Conservation (phyloP, 768 basidiomycete genomes). For the Hericium erinaceus region DNA sequence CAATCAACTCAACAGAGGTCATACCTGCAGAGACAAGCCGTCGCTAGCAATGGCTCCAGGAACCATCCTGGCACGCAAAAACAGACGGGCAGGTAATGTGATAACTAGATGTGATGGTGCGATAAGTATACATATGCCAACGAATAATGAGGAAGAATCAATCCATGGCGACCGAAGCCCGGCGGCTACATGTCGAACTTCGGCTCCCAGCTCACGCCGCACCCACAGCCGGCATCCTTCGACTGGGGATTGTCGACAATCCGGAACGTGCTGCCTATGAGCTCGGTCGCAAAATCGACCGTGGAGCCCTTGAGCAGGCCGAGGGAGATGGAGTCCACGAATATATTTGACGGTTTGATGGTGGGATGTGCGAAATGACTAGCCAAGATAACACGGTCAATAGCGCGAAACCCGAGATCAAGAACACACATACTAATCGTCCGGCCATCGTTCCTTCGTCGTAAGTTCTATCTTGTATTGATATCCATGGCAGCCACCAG, state of each 20-base stretch:
- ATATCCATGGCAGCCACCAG: constrained; percentile 95
- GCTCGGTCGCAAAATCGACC: constrained; percentile 85
- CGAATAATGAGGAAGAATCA: too few species aligned
- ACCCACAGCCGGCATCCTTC: constrained; percentile 85
- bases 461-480: constrained; percentile 90
- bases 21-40: too few species aligned
- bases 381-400: background rate
- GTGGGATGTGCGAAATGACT: constrained; percentile 69
- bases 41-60: too few species aligned
- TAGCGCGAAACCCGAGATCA: background rate
- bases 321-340: constrained; percentile 84
- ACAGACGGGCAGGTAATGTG: too few species aligned
- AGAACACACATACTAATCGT: constrained; percentile 70
- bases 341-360: constrained; percentile 62
- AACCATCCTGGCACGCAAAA: too few species aligned
- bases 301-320: constrained; percentile 80
- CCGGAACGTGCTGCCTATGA: constrained; percentile 89
- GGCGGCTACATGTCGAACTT: constrained; percentile 25
- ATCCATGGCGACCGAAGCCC: too few species aligned
- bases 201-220: constrained; percentile 93
- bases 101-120: too few species aligned
- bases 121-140: too few species aligned
- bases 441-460: constrained; percentile 37
- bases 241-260: constrained; percentile 83
- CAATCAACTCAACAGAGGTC: too few species aligned